These are phyloP conservation scores for Amanita fuliginea DNA, from an alignment of 768 basidiomycete species.

Conservation along the genomic window DNA sequence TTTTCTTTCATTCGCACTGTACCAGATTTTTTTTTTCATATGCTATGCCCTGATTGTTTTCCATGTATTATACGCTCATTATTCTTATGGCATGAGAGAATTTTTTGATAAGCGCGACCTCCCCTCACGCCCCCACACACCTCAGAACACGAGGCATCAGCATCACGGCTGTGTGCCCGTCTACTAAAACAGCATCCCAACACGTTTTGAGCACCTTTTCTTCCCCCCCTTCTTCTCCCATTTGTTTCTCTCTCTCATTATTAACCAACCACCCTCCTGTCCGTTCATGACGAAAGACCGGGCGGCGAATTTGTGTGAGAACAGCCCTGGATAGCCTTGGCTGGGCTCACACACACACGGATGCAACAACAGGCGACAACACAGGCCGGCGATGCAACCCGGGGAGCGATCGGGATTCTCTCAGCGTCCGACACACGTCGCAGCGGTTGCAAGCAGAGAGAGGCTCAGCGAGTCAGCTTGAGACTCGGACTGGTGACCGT, in stretches of 20 bases:
- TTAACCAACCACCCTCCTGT: neutral
- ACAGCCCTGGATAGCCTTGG: neutral
- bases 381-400: too few species aligned
- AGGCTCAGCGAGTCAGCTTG: neutral
- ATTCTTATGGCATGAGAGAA: too few species aligned
- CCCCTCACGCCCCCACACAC: neutral
- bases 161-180: neutral
- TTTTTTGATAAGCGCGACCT: too few species aligned
- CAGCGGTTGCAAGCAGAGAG: neutral
- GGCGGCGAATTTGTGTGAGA: neutral
- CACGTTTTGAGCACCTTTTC: neutral
- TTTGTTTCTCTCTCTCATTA: neutral
- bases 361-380: too few species aligned
- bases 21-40: neutral
- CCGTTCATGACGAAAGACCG: neutral
- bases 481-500: too few species aligned
- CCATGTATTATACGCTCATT: neutral
- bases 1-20: neutral
- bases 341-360: too few species aligned
- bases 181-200: neutral
- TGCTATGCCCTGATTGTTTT: neutral
- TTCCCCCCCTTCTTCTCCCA: neutral
- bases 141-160: conserved; percentile 1
- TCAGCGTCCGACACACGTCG: too few species aligned
- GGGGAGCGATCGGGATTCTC: too few species aligned